A percentile compares a stretch with the other conserved stretches of the same genome.
Evolutionary conservation across 2,329 filamentous ascomycete genomes (phyloP).

Genomic region (Sclerotinia nivalis): DNA sequence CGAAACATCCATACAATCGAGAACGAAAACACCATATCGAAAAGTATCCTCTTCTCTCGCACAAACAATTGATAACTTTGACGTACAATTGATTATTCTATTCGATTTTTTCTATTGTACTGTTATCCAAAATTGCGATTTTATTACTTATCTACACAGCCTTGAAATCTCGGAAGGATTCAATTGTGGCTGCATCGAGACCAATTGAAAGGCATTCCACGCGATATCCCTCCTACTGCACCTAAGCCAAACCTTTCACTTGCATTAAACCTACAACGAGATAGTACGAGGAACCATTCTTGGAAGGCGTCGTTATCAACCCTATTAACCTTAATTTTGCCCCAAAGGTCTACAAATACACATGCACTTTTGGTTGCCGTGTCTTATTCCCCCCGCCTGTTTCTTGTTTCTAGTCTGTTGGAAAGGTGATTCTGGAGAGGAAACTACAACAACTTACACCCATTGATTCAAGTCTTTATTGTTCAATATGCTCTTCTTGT

Average conservation of each 20-base stretch:
- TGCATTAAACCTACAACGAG: conserved; percentile 2
- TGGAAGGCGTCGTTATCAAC: conserved; percentile 18
- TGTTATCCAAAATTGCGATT: background rate
- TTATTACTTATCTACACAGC: background rate
- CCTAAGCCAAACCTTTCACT: background rate
- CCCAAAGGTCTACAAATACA: conserved; percentile 3
- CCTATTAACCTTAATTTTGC: background rate
- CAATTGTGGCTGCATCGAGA: conserved; percentile 18
- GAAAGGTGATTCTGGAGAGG: background rate
- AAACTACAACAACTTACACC: background rate
- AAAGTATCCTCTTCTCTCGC: background rate
- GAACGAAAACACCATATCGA: background rate
- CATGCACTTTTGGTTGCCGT: background rate
- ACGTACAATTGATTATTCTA: background rate
- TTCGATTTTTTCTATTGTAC: background rate
- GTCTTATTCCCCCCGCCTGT: background rate
- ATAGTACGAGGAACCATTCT: conserved; percentile 20
- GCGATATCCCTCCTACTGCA: background rate
- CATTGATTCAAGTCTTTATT: background rate
- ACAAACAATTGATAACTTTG: background rate
- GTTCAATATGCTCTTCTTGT: background rate
- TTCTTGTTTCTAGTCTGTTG: background rate
- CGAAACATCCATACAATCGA: background rate
- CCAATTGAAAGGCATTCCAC: conserved; percentile 18
- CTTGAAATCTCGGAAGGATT: conserved; percentile 12